These are phyloP conservation scores for Ustilago bromivora DNA, from an alignment of 1,284 basidiomycete genomes.

Conservation along the genomic window DNA sequence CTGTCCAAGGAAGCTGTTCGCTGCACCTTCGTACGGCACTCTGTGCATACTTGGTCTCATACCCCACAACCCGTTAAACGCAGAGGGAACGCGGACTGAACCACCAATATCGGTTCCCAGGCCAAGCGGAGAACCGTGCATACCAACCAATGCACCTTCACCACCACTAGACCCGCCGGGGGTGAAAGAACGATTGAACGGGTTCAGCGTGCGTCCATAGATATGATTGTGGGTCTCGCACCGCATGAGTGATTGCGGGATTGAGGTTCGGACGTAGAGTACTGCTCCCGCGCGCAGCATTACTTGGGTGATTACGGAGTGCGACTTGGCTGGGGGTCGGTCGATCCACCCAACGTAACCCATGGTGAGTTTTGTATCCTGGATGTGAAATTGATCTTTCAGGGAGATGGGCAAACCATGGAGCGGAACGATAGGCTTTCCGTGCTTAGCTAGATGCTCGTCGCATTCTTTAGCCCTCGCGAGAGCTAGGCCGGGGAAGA, in stretches of 20 bases:
- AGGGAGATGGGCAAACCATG: conserved; percentile 78
- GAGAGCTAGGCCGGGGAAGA: conserved; percentile 74
- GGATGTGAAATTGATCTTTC: conserved; percentile 76
- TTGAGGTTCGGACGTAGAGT: conserved; percentile 83
- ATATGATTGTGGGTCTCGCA: conserved; percentile 87
- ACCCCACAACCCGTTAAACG: conserved; percentile 83
- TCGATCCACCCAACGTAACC: conserved; percentile 76
- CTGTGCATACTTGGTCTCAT: conserved; percentile 82
- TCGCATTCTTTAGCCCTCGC: conserved; percentile 77
- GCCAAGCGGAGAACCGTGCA: conserved; percentile 81
- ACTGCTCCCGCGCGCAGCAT: conserved; percentile 81
- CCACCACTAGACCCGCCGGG: conserved; percentile 83
- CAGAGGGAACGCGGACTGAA: conserved; percentile 79
- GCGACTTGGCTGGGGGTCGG: background rate
- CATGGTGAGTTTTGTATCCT: conserved; percentile 78
- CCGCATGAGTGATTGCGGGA: conserved; percentile 81
- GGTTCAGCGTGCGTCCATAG: conserved; percentile 81
- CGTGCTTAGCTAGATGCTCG: conserved; percentile 76
- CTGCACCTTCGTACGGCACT: conserved; percentile 76
- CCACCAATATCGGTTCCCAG: conserved; percentile 79
- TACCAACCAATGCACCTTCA: conserved; percentile 80
- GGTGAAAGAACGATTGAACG: conserved; percentile 77
- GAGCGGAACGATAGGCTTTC: conserved; percentile 75
- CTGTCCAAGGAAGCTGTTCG: conserved; percentile 73
- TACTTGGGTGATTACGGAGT: conserved; percentile 70